These are phyloP conservation scores for Arthrobotrys entomopaga DNA, from an alignment of 2,329 filamentous ascomycete species.

Conservation along the genomic window DNA sequence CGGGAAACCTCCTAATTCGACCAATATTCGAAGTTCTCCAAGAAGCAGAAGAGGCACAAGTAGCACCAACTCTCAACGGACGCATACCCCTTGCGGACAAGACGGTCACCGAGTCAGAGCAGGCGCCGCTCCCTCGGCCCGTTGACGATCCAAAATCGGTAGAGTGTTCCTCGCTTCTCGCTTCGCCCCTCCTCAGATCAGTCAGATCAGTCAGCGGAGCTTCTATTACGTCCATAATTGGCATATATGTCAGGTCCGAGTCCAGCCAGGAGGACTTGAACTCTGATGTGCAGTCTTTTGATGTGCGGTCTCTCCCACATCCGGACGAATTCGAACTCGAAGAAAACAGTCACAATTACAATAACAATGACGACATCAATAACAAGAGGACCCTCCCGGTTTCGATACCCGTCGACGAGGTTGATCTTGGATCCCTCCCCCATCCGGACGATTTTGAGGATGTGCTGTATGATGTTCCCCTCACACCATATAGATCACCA, in stretches of 20 bases:
- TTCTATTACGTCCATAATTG: background rate
- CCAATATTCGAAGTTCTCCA: conserved; percentile 42
- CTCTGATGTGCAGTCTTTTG: background rate
- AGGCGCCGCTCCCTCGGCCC: conserved; percentile 1
- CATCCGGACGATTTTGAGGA: conserved; percentile 23
- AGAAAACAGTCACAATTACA: background rate
- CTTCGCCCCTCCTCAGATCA: background rate
- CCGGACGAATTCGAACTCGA: conserved; percentile 31
- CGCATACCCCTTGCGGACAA: conserved; percentile 10
- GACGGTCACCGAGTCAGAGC: background rate
- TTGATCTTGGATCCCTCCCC: conserved; percentile 19
- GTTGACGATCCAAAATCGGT: background rate
- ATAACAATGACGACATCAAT: too few relatives aligned
- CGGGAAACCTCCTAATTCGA: conserved; percentile 35
- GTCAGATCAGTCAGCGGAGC: too few relatives aligned
- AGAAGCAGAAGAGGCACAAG: background rate
- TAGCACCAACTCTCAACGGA: background rate
- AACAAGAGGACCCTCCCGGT: background rate
- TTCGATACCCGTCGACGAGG: background rate
- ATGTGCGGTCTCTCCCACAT: conserved; percentile 14
- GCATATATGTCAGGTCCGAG: background rate
- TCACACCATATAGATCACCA: conserved; percentile 33
- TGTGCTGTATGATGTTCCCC: conserved; percentile 20
- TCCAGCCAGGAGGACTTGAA: background rate
- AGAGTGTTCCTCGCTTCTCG: background rate